Evolutionary conservation across 768 basidiomycete species (phyloP).

Genomic region (Pholiota molesta): DNA sequence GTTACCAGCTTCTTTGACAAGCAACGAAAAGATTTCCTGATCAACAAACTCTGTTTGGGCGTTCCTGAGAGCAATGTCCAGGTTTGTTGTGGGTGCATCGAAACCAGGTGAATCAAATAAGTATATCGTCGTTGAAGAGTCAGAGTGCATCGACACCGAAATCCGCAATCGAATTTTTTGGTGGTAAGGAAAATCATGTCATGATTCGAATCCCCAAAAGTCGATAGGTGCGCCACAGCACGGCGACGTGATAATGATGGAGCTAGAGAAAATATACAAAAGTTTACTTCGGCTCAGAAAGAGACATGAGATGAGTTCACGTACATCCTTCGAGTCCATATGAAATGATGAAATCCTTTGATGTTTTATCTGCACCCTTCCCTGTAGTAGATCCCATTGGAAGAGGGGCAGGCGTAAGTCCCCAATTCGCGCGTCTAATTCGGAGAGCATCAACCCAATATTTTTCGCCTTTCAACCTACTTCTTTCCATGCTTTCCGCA

Average conservation of each 20-base stretch:
- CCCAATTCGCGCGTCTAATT: constrained; percentile 79
- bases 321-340: constrained; percentile 83
- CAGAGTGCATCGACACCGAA: constrained; percentile 44
- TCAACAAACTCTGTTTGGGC: constrained; percentile 79
- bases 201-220: constrained; percentile 42
- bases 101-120: constrained; percentile 29
- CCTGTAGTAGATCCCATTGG: constrained; percentile 70
- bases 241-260: constrained; percentile 62
- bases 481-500: constrained; percentile 68
- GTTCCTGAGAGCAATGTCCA: constrained; percentile 54
- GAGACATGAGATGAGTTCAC: constrained; percentile 27
- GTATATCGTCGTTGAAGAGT: constrained; percentile 33
- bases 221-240: constrained; percentile 71
- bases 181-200: constrained; percentile 63
- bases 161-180: constrained; percentile 65
- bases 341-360: constrained; percentile 80
- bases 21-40: constrained; percentile 75
- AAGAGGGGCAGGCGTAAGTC: constrained; percentile 76
- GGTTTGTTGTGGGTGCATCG: constrained; percentile 32
- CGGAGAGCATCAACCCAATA: constrained; percentile 86
- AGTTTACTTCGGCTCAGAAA: constrained; percentile 2
- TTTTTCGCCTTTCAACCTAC: constrained; percentile 61
- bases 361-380: constrained; percentile 78
- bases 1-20: constrained; percentile 77
- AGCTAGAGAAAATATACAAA: constrained; percentile 43